Conservation (phyloP, 2,329 filamentous ascomycete species). For the Nemania abortiva region DNA sequence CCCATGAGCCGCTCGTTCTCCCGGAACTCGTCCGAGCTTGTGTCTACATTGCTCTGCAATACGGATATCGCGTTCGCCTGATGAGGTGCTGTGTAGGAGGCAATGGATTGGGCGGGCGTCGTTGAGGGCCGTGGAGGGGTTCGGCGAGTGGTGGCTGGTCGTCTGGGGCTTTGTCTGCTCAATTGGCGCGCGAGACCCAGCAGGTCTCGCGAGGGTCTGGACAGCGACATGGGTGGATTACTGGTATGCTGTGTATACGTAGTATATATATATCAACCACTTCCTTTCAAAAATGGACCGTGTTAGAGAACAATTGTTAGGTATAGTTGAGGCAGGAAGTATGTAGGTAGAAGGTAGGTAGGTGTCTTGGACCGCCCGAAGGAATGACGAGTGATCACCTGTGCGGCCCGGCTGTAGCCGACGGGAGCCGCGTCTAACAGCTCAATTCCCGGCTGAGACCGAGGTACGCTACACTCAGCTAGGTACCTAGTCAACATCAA, state of each 20-base stretch:
- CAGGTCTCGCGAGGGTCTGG: conserved; percentile 61
- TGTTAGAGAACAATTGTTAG: conserved; percentile 41
- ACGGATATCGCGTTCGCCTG: conserved; percentile 87
- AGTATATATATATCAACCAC: neutral
- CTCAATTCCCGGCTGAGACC: conserved; percentile 13
- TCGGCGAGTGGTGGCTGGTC: conserved; percentile 49
- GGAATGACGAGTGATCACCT: conserved; percentile 23
- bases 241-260: neutral
- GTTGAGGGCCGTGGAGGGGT: conserved; percentile 36
- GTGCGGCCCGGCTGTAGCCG: conserved; percentile 39
- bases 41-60: conserved; percentile 80
- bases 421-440: conserved; percentile 31
- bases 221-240: conserved; percentile 59
- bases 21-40: conserved; percentile 79
- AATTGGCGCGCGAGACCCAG: conserved; percentile 59
- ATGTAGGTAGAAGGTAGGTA: neutral
- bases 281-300: conserved; percentile 32
- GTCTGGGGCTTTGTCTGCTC: conserved; percentile 51
- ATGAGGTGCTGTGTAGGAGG: conserved; percentile 83
- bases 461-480: neutral
- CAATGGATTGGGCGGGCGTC: conserved; percentile 59
- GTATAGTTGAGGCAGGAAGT: neutral
- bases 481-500: neutral
- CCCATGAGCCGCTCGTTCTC: conserved; percentile 85
- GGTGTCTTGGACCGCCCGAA: conserved; percentile 37